A percentile compares a stretch with the other conserved stretches of the same genome.
Evolutionary conservation across 495 filamentous ascomycete species (phyloP).

Genomic region (Aspergillus coremiiformis): DNA sequence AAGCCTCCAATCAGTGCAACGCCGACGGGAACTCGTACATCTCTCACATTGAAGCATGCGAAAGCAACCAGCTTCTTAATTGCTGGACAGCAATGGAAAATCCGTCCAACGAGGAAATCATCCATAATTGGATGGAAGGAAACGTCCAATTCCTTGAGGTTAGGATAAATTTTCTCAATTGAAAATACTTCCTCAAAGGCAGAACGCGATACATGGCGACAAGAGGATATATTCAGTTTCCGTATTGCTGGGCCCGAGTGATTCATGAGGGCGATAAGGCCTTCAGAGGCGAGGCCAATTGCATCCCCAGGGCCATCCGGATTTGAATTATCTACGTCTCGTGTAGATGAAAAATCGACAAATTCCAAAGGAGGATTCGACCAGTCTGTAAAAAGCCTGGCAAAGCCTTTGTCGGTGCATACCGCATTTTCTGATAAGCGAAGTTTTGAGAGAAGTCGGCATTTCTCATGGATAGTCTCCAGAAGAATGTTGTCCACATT

Average conservation of each 20-base stretch:
- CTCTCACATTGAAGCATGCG: conserved; percentile 69
- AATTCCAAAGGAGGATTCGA: conserved; percentile 58
- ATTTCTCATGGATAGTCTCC: conserved; percentile 57
- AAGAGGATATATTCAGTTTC: conserved; percentile 65
- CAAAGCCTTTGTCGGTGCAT: conserved; percentile 66
- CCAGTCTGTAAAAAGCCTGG: conserved; percentile 66
- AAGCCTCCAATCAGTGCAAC: conserved; percentile 74
- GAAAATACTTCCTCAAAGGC: conserved; percentile 68
- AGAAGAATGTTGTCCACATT: conserved; percentile 55
- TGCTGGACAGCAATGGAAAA: conserved; percentile 67
- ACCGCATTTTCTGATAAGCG: conserved; percentile 65
- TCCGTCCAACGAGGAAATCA: conserved; percentile 62
- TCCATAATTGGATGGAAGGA: conserved; percentile 70
- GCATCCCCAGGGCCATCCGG: conserved; percentile 48
- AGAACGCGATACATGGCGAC: conserved; percentile 62
- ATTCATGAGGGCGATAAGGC: conserved; percentile 73
- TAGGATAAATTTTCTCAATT: conserved; percentile 50
- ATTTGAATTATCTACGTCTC: conserved; percentile 65
- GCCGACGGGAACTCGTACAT: conserved; percentile 61
- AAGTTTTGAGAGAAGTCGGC: conserved; percentile 61
- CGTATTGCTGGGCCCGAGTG: conserved; percentile 62
- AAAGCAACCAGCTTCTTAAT: conserved; percentile 71
- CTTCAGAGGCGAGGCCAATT: conserved; percentile 63
- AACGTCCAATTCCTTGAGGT: conserved; percentile 63
- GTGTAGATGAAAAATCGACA: conserved; percentile 65